Conservation (phyloP, 1,284 basidiomycete species). For the Moesziomyces globuligerus region DNA sequence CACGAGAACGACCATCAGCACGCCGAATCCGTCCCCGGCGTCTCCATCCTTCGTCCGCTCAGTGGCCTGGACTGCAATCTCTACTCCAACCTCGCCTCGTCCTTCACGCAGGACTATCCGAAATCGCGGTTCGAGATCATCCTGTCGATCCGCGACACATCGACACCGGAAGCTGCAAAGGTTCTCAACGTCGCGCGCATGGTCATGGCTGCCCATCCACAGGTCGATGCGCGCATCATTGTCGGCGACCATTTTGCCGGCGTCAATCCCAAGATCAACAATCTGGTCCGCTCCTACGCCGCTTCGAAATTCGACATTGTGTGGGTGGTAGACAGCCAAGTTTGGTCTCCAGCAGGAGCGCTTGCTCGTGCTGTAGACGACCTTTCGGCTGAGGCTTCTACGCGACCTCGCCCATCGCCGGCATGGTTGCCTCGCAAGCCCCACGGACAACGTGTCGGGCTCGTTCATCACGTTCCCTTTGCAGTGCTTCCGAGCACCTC, state of each 20-base stretch:
- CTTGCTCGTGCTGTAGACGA: constrained; percentile 86
- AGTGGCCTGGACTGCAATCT: constrained; percentile 64
- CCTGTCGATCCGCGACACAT: constrained; percentile 53
- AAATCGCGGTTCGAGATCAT: constrained; percentile 59
- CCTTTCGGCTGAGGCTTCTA: constrained; percentile 78
- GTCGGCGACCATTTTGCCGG: constrained; percentile 73
- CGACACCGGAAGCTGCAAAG: constrained; percentile 49
- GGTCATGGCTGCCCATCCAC: constrained; percentile 56
- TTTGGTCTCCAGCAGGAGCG: constrained; percentile 81
- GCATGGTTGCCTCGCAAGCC: constrained; percentile 41
- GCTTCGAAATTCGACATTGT: constrained; percentile 86
- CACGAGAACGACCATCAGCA: constrained; percentile 79
- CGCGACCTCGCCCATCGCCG: constrained; percentile 56
- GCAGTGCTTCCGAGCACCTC: constrained; percentile 74
- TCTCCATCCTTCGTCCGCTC: constrained; percentile 63
- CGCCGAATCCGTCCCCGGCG: constrained; percentile 63
- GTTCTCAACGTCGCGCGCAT: constrained; percentile 56
- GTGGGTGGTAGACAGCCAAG: constrained; percentile 96
- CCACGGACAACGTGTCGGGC: constrained; percentile 72
- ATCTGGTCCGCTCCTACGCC: constrained; percentile 83
- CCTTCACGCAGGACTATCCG: constrained; percentile 63
- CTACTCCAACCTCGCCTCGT: constrained; percentile 60
- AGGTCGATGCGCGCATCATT: constrained; percentile 53
- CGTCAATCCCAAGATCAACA: constrained; percentile 98
- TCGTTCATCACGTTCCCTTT: constrained; percentile 96